Evolutionary conservation across 805 yeast species (phyloP), one percentile per base, ranked within the genome.

Genomic region (Nakazawaea anatomiae): DNA sequence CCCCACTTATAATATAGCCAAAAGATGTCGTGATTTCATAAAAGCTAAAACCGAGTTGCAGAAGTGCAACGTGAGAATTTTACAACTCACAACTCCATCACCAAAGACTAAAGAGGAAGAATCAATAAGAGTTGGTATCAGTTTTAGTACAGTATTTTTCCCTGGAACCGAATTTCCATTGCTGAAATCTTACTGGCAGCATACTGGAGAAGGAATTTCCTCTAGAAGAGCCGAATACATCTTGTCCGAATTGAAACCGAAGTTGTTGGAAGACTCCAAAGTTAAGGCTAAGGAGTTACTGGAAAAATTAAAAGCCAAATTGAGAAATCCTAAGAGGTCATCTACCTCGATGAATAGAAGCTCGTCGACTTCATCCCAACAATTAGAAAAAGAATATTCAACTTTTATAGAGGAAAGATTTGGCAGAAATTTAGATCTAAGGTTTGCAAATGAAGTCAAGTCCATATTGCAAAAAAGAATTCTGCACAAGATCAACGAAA

Each of bases 121-220:
- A 50, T 74, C 82, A 1, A 75, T 75, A 54, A 75, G 81, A 52
- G 71, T 82, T 30, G 91, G 84, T 58, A 80, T 90, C 11, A 78
- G 79, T 40, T 79, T 92, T 50, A 85, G 91, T 0, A 86, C 82
- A 25, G 89, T 90, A n/a, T 83, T 94, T 54, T 87, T 86, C 60
- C 88, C 88, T 1, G 65, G 72, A 1, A 70, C 73, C 3, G 82
- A 76, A 52, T 82, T 74, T 55, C 65, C 79, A 1, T 65, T 87
- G 4, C 91, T 94, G 39, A 90, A 89, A 63, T 82, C 82, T 59
- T 94, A 89, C 69, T 94, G 99, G 99, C 97, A 92, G 65, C 97
- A 91, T 61, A 74, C 96, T 0, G 99, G 99, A 30, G 97, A 92
- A 66, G 96, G 97, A n/a, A 79, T 94, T 30, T 88, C 96, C 12